Conservation (phyloP, 2,329 filamentous ascomycete genomes). For the Ophiocordyceps camponoti-leonardi region DNA sequence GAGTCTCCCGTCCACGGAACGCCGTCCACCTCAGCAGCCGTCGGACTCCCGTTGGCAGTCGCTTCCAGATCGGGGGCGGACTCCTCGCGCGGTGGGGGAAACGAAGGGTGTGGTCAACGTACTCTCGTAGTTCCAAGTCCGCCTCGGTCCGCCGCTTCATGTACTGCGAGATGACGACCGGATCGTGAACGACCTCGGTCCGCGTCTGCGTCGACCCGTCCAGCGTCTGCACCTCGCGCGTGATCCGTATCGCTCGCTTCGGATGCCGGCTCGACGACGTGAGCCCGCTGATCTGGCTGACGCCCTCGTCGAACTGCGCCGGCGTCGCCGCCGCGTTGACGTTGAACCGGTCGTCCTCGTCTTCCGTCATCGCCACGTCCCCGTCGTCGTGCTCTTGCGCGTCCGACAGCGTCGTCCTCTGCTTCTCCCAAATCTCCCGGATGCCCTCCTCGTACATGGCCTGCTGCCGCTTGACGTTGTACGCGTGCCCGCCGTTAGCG, state of each 20-base stretch:
- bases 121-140: constrained; percentile 59
- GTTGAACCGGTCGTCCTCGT: constrained; percentile 54
- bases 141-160: constrained; percentile 57
- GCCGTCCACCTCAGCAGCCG: constrained; percentile 7
- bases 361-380: constrained; percentile 38
- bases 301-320: constrained; percentile 56
- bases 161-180: constrained; percentile 79
- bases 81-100: constrained; percentile 1
- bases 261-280: constrained; percentile 47
- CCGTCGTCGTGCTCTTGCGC: constrained; percentile 48
- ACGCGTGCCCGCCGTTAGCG: constrained; percentile 83
- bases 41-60: constrained; percentile 5
- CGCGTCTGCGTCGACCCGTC: constrained; percentile 39
- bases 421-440: constrained; percentile 78
- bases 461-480: constrained; percentile 93
- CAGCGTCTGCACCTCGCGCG: constrained; percentile 34
- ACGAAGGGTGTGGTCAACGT: constrained; percentile 18
- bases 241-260: constrained; percentile 57
- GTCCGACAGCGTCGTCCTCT: constrained; percentile 63
- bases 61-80: constrained; percentile 5
- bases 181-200: constrained; percentile 58
- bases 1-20: constrained; percentile 3
- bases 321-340: constrained; percentile 53
- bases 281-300: constrained; percentile 59
- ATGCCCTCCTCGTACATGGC: constrained; percentile 85